Evolutionary conservation across 441 rosid species (phyloP), one percentile per base, ranked within the genome.

Genomic region (Viola pubescens): DNA sequence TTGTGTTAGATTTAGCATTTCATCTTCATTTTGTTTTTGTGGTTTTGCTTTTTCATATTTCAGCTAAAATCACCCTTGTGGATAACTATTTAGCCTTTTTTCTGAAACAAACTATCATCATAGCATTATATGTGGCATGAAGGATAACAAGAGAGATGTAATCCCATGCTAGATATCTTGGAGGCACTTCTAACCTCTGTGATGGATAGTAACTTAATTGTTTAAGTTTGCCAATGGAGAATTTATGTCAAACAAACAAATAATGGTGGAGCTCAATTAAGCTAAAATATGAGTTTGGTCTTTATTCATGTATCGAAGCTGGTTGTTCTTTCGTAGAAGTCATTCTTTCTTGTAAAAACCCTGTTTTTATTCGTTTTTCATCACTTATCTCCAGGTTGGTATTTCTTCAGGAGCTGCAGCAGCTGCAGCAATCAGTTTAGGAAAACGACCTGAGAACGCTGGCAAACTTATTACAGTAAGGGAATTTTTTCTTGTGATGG

Each of bases 351-450:
- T 37, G 11, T 55, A 42, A 16, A 14, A 47, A 12, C 45, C 40
- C 7, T 68, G 66, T 1, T 34, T 37, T 46, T 34, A 51, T 49
- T 16, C 59, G 42, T 56, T 14, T 0, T 64, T 37, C 39, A 26
- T 11, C 5, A 19, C 46, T 62, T 51, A 57, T 69, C 37, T 56
- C 47, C 70, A 88, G 98, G 98, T 88, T 45, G 98, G 98, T 34
- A 88, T 91, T 47, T 91, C 98, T 40, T 88, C 95, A 49, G 96
- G 98, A 77, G 98, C 98, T 0, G 96, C 95, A 11, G 91, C 96
- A 53, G 95, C 83, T 37, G 95, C 97, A 34, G 95, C 97, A 5
- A 70, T 85, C 59, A 71, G 82, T 67, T 73, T 89, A 52, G 98
- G 87, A 7, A 84, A 76, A 75, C 82, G 95, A 74, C 86, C 84